Percentiles rank a stretch among this genome's conserved stretches.
phyloP scores from a whole-genome alignment of 2,329 filamentous ascomycete species.

The Thermoascus crustaceus region DNA sequence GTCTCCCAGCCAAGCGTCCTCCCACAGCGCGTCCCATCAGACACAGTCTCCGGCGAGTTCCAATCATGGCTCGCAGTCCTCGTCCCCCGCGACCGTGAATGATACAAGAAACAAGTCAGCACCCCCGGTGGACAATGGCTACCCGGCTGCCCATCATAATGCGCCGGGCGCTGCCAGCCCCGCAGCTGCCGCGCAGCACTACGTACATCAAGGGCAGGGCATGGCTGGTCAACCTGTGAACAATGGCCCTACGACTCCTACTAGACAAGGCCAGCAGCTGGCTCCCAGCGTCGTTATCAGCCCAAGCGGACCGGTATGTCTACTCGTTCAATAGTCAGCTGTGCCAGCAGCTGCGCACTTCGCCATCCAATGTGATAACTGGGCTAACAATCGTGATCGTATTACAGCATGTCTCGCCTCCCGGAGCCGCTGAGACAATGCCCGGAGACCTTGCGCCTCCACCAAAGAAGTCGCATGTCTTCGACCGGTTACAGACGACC shows the following conservation, averaged over 20 bases:
- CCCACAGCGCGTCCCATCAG: slow-evolving; percentile 33
- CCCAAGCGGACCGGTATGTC: slow-evolving; percentile 78
- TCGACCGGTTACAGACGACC: slow-evolving; percentile 81
- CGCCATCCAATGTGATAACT: too few species aligned
- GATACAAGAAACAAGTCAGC: slow-evolving; percentile 76
- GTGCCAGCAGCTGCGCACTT: too few species aligned
- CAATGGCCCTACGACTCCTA: slow-evolving; percentile 53
- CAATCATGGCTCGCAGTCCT: slow-evolving; percentile 68
- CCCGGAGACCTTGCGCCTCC: slow-evolving; percentile 90
- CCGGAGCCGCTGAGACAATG: slow-evolving; percentile 94
- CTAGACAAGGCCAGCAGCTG: slow-evolving; percentile 53
- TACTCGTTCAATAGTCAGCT: slow-evolving; percentile 6
- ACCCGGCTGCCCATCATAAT: slow-evolving; percentile 17
- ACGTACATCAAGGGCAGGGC: slow-evolving; percentile 24
- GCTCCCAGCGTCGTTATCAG: slow-evolving; percentile 90
- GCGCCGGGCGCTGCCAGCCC: slow-evolving; percentile 20
- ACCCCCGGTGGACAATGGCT: slow-evolving; percentile 28
- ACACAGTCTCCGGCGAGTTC: slow-evolving; percentile 52
- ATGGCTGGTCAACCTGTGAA: slow-evolving; percentile 26
- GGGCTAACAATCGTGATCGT: slow-evolving; percentile 1
- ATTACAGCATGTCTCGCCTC: slow-evolving; percentile 75
- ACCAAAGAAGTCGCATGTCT: slow-evolving; percentile 88
- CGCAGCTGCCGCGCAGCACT: slow-evolving; percentile 28
- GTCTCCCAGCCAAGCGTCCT: slow-evolving; percentile 59
- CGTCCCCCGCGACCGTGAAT: slow-evolving; percentile 78